Percentiles rank a stretch among this genome's conserved stretches.
phyloP scores from a whole-genome alignment of 768 basidiomycete species.

The Amanita pseudoporphyria region DNA sequence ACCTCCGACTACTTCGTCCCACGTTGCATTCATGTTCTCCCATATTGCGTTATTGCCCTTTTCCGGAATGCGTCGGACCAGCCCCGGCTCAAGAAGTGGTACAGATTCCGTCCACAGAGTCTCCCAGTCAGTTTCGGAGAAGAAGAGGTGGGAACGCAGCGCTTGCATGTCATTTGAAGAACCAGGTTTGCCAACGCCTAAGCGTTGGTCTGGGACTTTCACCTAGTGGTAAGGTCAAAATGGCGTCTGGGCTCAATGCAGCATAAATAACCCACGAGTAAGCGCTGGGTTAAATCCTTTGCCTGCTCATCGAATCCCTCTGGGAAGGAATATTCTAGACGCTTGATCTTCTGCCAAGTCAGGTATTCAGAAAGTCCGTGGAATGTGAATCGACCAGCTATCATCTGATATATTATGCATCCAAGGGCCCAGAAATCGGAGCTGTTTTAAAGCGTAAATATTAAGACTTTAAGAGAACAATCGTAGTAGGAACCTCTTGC shows the following conservation, averaged over 20 bases:
- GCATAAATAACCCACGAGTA: conserved; percentile 49
- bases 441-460: conserved; percentile 28
- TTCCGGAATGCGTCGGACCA: conserved; percentile 34
- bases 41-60: conserved; percentile 29
- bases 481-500: conserved; percentile 47
- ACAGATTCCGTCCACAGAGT: conserved; percentile 55
- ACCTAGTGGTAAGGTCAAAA: conserved; percentile 27
- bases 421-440: conserved; percentile 96
- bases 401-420: conserved; percentile 90
- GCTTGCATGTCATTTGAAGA: conserved; percentile 30
- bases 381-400: conserved; percentile 88
- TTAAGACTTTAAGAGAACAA: conserved; percentile 1
- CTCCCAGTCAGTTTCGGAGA: conserved; percentile 48
- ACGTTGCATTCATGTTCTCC: conserved; percentile 44
- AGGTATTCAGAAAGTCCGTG: conserved; percentile 86
- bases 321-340: conserved; percentile 79
- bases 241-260: not conserved
- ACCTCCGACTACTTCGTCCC: conserved; percentile 38
- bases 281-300: conserved; percentile 64
- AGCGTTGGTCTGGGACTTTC: conserved; percentile 45
- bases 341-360: conserved; percentile 91
- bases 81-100: conserved; percentile 49
- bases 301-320: conserved; percentile 78
- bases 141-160: conserved; percentile 55
- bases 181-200: conserved; percentile 44